phyloP scores from a whole-genome alignment of 1,284 basidiomycete genomes.

The Chondrostereum purpureum region DNA sequence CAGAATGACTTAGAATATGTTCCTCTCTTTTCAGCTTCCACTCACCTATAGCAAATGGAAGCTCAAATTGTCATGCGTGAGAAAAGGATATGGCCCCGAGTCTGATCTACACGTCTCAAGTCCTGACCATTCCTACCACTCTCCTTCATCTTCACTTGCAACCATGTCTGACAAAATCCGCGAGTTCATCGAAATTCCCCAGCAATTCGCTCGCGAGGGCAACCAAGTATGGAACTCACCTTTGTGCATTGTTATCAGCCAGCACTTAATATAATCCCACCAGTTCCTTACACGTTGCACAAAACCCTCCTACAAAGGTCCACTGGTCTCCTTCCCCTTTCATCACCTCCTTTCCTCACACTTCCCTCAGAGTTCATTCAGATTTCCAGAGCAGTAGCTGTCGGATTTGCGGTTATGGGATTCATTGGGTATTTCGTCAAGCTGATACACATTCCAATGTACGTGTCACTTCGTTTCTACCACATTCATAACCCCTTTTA shows the following conservation, averaged over 20 bases:
- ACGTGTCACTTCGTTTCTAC: constrained; percentile 32
- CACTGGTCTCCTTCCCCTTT: constrained; percentile 15
- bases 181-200: constrained; percentile 88
- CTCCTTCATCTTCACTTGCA: constrained; percentile 18
- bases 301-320: constrained; percentile 94
- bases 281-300: constrained; percentile 97
- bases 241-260: no score
- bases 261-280: no score
- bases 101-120: constrained; percentile 14
- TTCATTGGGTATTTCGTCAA: constrained; percentile 96
- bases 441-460: constrained; percentile 95
- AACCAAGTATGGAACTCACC: constrained; percentile 65
- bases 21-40: no score
- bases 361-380: constrained; percentile 75
- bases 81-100: constrained; percentile 14
- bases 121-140: constrained; percentile 11
- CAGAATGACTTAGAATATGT: not conserved
- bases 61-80: constrained; percentile 5
- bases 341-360: constrained; percentile 9
- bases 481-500: no score
- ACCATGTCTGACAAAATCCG: constrained; percentile 86
- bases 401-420: constrained; percentile 97
- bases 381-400: constrained; percentile 89
- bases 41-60: not conserved
- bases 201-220: constrained; percentile 89